These are phyloP conservation scores for Talaromyces verruculosus DNA, from an alignment of 2,329 filamentous ascomycete species.

Conservation along the genomic window DNA sequence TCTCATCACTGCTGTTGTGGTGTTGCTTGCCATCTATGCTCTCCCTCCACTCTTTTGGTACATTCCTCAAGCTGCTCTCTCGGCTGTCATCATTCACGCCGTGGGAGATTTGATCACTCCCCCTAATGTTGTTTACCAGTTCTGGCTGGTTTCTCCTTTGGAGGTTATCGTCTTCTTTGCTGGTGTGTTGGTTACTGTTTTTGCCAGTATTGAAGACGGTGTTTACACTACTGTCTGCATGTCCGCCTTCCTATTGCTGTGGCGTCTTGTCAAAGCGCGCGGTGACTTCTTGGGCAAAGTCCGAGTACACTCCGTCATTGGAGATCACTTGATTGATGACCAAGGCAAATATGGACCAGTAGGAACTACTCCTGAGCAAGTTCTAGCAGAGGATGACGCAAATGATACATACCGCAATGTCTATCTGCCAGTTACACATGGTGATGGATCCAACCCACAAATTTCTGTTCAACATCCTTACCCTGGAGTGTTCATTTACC, in stretches of 20 bases:
- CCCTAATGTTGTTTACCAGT: slow-evolving; percentile 88
- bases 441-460: slow-evolving; percentile 86
- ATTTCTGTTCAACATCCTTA: slow-evolving; percentile 78
- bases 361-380: slow-evolving; percentile 27
- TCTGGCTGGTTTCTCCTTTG: slow-evolving; percentile 88
- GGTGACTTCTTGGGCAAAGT: slow-evolving; percentile 83
- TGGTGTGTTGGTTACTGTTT: slow-evolving; percentile 86
- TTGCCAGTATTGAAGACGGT: slow-evolving; percentile 84
- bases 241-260: slow-evolving; percentile 76
- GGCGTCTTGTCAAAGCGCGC: slow-evolving; percentile 76
- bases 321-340: slow-evolving; percentile 69
- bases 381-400: slow-evolving; percentile 34
- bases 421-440: slow-evolving; percentile 81
- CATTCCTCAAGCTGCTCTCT: slow-evolving; percentile 76
- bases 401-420: slow-evolving; percentile 67
- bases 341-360: slow-evolving; percentile 63
- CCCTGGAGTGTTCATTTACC: slow-evolving; percentile 92
- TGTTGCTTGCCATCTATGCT: slow-evolving; percentile 86
- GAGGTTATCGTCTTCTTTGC: slow-evolving; percentile 92
- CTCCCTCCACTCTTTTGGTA: slow-evolving; percentile 89
- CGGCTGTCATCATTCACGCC: slow-evolving; percentile 92
- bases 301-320: slow-evolving; percentile 78
- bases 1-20: slow-evolving; percentile 80
- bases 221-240: slow-evolving; percentile 83
- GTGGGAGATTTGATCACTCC: slow-evolving; percentile 90